Conservation (phyloP, 2,329 filamentous ascomycete genomes). For the Penicillium olsonii region DNA sequence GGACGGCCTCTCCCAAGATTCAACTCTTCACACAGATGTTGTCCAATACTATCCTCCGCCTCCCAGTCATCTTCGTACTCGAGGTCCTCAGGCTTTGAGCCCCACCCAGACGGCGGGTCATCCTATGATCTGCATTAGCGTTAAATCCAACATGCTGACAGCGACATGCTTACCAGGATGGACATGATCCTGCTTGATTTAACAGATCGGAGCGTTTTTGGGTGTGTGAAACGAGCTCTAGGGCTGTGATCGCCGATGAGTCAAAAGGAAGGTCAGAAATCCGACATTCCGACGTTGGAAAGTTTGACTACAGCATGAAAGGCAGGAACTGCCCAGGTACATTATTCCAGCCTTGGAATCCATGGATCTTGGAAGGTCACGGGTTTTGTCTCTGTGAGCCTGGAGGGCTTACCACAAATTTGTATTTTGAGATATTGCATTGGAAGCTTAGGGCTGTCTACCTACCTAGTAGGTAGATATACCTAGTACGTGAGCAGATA, state of each 20-base stretch:
- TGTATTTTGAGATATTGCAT: too few species aligned
- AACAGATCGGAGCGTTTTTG: too few species aligned
- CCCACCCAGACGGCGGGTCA: background rate
- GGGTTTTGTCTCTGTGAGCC: too few species aligned
- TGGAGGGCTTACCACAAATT: too few species aligned
- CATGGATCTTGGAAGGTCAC: background rate
- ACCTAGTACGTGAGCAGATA: too few species aligned
- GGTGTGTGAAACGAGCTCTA: too few species aligned
- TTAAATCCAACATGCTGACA: too few species aligned
- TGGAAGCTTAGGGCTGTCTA: too few species aligned
- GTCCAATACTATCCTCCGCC: slow-evolving; percentile 6
- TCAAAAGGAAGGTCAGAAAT: too few species aligned
- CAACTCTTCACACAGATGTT: slow-evolving; percentile 3
- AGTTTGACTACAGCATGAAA: background rate
- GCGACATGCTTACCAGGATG: background rate
- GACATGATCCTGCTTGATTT: background rate
- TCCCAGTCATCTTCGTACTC: slow-evolving; percentile 8
- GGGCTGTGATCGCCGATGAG: too few species aligned
- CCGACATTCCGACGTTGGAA: too few species aligned
- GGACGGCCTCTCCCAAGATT: slow-evolving; percentile 8
- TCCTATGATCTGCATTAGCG: background rate
- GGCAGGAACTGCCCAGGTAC: background rate
- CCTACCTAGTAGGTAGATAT: too few species aligned
- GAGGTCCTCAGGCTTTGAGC: slow-evolving; percentile 3
- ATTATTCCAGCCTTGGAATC: background rate